Evolutionary conservation across 257 asterid genomes (phyloP), one percentile per base, ranked within the genome.

Genomic region (Leonotis leonurus): DNA sequence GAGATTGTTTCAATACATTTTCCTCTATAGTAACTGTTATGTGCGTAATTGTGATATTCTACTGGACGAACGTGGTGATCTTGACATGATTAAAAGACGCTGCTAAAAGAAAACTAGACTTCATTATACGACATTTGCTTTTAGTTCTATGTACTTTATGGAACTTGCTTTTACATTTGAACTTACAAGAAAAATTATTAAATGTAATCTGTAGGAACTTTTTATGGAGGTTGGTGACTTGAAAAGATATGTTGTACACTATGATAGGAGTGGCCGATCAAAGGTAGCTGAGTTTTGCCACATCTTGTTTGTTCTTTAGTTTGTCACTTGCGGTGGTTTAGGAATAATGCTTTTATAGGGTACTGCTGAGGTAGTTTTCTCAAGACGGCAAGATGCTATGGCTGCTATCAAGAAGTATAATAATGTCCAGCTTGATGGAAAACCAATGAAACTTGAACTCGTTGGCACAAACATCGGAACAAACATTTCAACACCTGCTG

Each of bases 261-360:
- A 89, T 71, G 96, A 93, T 71, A 84, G 87, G 78, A 93, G 92
- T 43, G 96, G 97, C 27, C 83, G 99, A 72, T 93, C 99, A 43
- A 89, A 93, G 99, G 99, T 93, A 85, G 50, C 22, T 43, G 57
- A 57, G 65, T 54, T 75, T 73, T 51, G 14, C 33, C 63, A 51
- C 45, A 51, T 67, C 49, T 46, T 64, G 54, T 70, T 74, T 64
- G 60, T 44, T 39, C 64, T 46, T 52, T 57, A 70, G 65, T 67
- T 63, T 79, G 36, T 69, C 13, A 69, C 48, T 68, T 73, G 65
- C 57, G 29, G 45, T 68, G 70, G 49, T 69, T 75, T 60, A 72
- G 64, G 72, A 54, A 39, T 29, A 27, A 18, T 40, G 9, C 11
- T 76, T 75, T 66, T 62, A 37, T 71, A 93, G 97, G 99, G 99